Percentiles rank a stretch among this genome's conserved stretches.
These are phyloP conservation scores for Corylus heterophylla DNA, from an alignment of 306 rosid genomes.

Conservation along the genomic window DNA sequence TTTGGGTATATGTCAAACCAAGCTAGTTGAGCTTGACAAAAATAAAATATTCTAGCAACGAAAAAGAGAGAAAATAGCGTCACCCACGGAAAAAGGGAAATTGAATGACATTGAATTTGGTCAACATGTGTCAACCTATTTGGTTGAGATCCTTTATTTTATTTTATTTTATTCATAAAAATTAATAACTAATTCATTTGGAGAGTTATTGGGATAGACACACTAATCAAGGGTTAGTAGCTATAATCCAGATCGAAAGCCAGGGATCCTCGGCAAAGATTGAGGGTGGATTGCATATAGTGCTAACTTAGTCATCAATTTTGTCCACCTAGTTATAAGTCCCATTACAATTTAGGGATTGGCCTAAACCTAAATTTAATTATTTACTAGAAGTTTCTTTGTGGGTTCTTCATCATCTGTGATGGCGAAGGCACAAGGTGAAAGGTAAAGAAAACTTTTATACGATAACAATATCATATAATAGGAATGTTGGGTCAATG, in stretches of 20 bases:
- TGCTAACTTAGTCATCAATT: slow-evolving; percentile 15
- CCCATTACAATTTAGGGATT: neutral
- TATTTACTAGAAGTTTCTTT: neutral
- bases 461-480: no score
- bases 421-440: neutral
- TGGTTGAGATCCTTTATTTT: no score
- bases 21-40: no score
- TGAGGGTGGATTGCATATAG: slow-evolving; percentile 5
- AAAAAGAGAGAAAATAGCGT: no score
- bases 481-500: no score
- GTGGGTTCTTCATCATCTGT: neutral
- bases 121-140: no score
- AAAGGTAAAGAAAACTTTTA: neutral
- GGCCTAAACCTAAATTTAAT: neutral
- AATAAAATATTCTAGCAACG: no score
- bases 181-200: no score
- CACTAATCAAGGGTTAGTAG: neutral
- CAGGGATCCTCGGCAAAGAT: neutral
- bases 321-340: neutral
- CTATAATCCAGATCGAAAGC: neutral
- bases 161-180: neutral
- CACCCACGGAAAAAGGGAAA: no score
- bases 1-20: no score
- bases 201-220: no score
- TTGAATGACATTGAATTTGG: no score